These are phyloP conservation scores for Colletotrichum sp. DNA, from an alignment of 2,329 filamentous ascomycete species.

Conservation along the genomic window DNA sequence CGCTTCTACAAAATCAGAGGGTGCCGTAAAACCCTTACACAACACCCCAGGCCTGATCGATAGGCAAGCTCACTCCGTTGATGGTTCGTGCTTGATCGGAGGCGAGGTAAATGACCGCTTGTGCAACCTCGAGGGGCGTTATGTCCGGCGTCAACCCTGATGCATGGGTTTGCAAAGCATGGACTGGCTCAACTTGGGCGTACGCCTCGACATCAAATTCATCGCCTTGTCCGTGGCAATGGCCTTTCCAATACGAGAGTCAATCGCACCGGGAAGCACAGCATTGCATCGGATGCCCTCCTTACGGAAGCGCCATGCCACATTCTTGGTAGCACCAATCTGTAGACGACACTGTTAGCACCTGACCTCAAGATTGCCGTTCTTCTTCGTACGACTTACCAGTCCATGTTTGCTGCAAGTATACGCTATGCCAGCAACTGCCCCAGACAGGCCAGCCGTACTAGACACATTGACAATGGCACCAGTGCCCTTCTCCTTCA, in stretches of 20 bases:
- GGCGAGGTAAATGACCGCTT: conserved; percentile 39
- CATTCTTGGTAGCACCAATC: conserved; percentile 51
- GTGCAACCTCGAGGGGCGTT: conserved; percentile 35
- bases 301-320: conserved; percentile 48
- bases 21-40: conserved; percentile 23
- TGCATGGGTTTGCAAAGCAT: conserved; percentile 31
- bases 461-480: conserved; percentile 46
- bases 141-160: conserved; percentile 25
- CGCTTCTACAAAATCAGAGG: too few relatives aligned
- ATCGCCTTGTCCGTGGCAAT: conserved; percentile 22
- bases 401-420: conserved; percentile 49
- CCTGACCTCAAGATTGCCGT: background rate
- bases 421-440: conserved; percentile 46
- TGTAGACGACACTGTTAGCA: conserved; percentile 5
- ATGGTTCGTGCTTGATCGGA: conserved; percentile 38
- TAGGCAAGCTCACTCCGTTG: conserved; percentile 37
- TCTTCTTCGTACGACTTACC: conserved; percentile 27
- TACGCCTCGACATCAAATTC: conserved; percentile 30
- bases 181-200: conserved; percentile 29
- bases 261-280: conserved; percentile 36
- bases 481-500: conserved; percentile 42
- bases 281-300: conserved; percentile 38
- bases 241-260: conserved; percentile 31
- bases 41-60: conserved; percentile 40
- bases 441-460: conserved; percentile 39